A percentile compares a stretch with the other conserved stretches of the same genome.
Conservation (phyloP, 352 stramenopile genomes). For the Phytophthora sp. region DNA sequence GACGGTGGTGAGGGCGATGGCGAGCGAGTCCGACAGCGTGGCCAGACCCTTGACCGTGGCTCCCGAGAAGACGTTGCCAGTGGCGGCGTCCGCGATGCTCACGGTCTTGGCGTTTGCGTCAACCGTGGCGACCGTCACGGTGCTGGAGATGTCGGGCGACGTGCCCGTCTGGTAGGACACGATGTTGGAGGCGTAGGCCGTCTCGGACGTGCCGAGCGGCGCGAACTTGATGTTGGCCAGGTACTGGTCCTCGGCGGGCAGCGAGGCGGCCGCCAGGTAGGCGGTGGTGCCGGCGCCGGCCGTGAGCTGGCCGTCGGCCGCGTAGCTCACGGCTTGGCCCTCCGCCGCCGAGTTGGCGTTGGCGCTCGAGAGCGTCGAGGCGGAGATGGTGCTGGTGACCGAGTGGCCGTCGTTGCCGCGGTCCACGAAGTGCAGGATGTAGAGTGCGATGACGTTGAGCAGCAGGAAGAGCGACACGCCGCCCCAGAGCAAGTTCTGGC, state of each 20-base stretch:
- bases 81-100: constrained; percentile 42
- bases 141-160: constrained; percentile 41
- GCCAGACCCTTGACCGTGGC: constrained; percentile 64
- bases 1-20: constrained; percentile 58
- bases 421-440: constrained; percentile 84
- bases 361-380: constrained; percentile 34
- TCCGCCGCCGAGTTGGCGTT: constrained; percentile 31
- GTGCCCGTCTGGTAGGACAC: constrained; percentile 65
- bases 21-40: constrained; percentile 66
- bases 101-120: constrained; percentile 54
- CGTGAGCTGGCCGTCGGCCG: constrained; percentile 47
- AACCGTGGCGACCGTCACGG: constrained; percentile 59
- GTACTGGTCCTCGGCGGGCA: constrained; percentile 53
- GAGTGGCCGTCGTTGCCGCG: constrained; percentile 41
- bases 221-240: constrained; percentile 69
- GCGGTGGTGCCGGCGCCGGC: constrained; percentile 73
- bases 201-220: constrained; percentile 52
- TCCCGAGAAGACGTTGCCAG: constrained; percentile 55
- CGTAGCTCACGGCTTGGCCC: constrained; percentile 74
- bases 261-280: constrained; percentile 59
- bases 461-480: constrained; percentile 61
- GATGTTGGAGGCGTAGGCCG: constrained; percentile 54
- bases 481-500: constrained; percentile 41
- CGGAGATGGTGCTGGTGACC: constrained; percentile 44
- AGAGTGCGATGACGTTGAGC: constrained; percentile 85